Base-by-base conservation (phyloP, 495 filamentous ascomycete species). In the Neurospora terricola region DNA sequence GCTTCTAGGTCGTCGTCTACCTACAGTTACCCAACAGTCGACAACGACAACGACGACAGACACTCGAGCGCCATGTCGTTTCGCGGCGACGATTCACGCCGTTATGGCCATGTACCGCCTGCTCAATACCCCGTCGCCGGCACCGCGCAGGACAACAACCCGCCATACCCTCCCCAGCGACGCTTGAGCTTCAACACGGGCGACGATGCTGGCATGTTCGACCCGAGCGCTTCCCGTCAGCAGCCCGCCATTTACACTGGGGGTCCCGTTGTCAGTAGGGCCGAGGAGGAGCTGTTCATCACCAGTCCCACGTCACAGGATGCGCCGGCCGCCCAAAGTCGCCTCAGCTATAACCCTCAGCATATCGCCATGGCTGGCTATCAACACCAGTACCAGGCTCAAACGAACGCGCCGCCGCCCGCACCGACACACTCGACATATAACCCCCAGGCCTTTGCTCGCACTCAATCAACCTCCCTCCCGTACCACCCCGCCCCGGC, bases 391-490 rank as follows among this genome's bases (percentile, higher is more conserved):
- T 91, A 91, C 73, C 89, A 90, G 71, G 66, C 39, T 14, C 76
- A 79, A n/a, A 66, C 54, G 14, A 66, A 18, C 54, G 72, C 69
- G 21, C 84, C 88, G 71, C 81, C 86, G 74, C 80, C 84, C 11
- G 84, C 87, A 39, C 83, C 87, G 38, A 84, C 83, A 21, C 90
- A 88, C 69, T 80, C 85, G 16, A 83, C 88, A 1, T 97, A 97
- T 81, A 96, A 97, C 76, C 94, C 94, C 2, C 93, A 94, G 80
- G 84, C 91, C 70, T 98, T 94, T 79, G 88, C 86, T 66, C 84
- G 88, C 10, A 87, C 91, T 4, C 87, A 92, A 66, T 88, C 90
- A 23, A 83, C 80, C 3, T 80, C 79, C n/a, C 73, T 84, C 38
- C 86, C 82, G 38, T 85, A 83, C 69, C 83, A 82, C 45, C 83